A percentile compares a stretch with the other conserved stretches of the same genome.
phyloP scores from a whole-genome alignment of 805 yeast genomes.

The Kuraishia cidri region DNA sequence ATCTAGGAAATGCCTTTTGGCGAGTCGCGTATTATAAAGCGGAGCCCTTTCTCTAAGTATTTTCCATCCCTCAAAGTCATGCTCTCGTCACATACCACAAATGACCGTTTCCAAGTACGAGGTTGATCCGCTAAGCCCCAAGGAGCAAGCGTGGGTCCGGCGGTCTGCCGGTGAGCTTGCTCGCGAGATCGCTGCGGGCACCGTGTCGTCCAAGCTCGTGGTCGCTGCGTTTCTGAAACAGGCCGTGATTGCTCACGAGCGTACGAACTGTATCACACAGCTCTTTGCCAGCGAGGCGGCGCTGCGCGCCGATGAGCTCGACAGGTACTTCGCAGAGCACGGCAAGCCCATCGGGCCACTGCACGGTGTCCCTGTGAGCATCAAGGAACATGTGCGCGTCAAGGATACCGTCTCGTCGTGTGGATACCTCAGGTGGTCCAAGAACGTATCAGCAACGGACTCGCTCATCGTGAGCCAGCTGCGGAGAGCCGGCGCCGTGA shows the following conservation, averaged over 20 bases:
- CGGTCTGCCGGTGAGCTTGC: no score
- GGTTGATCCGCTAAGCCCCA: no score
- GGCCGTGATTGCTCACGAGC: slow-evolving; percentile 37
- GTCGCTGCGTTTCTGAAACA: slow-evolving; percentile 37
- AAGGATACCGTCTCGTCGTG: slow-evolving; percentile 40
- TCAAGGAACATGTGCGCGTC: slow-evolving; percentile 51
- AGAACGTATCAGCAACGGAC: slow-evolving; percentile 35
- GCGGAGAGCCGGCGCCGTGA: slow-evolving; percentile 28
- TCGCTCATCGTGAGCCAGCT: slow-evolving; percentile 20
- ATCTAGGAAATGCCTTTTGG: no score
- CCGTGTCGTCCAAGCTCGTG: slow-evolving; percentile 28
- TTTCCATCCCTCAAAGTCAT: no score
- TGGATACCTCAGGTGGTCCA: slow-evolving; percentile 35
- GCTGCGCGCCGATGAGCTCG: slow-evolving; percentile 38
- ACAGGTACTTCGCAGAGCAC: slow-evolving; percentile 32
- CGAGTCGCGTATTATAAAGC: no score
- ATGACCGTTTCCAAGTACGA: no score
- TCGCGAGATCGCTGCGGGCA: slow-evolving; percentile 26
- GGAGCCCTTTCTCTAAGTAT: no score
- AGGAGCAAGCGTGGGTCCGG: no score
- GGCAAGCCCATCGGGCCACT: slow-evolving; percentile 45
- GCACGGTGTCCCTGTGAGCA: slow-evolving; percentile 56
- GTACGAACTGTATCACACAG: slow-evolving; percentile 39
- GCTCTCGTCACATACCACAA: no score
- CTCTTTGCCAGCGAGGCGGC: slow-evolving; percentile 37